A percentile compares a stretch with the other conserved stretches of the same genome.
Evolutionary conservation across 495 filamentous ascomycete species (phyloP).

Genomic region (Pseudoneurospora amorphoporcata): DNA sequence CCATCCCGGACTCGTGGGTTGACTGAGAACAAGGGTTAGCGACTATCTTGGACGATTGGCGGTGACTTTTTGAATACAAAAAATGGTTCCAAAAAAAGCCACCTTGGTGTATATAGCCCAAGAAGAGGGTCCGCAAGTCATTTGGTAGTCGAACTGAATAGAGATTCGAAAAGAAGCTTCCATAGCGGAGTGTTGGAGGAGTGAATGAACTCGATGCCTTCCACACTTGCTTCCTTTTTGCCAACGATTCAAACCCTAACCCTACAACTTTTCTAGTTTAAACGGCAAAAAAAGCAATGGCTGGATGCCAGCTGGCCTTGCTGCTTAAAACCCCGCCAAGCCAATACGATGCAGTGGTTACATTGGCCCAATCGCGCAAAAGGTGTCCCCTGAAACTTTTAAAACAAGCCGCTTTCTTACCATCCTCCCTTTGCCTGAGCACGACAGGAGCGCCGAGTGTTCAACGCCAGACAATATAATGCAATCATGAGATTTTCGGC

Average conservation of each 20-base stretch:
- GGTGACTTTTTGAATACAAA: not conserved
- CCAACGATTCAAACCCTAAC: not conserved
- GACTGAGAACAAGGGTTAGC: not conserved
- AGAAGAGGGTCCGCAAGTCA: not conserved
- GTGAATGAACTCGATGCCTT: not conserved
- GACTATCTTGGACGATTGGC: not conserved
- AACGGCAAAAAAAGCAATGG: not conserved
- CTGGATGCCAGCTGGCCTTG: not conserved
- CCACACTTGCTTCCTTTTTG: not conserved
- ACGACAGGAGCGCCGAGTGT: not conserved
- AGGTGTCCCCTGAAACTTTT: not conserved
- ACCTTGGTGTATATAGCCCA: not conserved
- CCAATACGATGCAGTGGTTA: not conserved
- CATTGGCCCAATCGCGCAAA: not conserved
- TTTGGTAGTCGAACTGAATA: not conserved
- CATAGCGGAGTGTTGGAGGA: not conserved
- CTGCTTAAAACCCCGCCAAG: not conserved
- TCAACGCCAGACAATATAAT: conserved; percentile 13
- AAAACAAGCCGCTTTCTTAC: not conserved
- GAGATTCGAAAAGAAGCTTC: not conserved
- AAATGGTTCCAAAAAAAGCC: not conserved
- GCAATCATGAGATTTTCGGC: conserved; percentile 43
- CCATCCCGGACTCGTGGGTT: not conserved
- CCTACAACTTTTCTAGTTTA: not conserved
- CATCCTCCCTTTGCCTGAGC: not conserved